Conservation (phyloP, 1,284 basidiomycete genomes). For the Anthracocystis setariae region DNA sequence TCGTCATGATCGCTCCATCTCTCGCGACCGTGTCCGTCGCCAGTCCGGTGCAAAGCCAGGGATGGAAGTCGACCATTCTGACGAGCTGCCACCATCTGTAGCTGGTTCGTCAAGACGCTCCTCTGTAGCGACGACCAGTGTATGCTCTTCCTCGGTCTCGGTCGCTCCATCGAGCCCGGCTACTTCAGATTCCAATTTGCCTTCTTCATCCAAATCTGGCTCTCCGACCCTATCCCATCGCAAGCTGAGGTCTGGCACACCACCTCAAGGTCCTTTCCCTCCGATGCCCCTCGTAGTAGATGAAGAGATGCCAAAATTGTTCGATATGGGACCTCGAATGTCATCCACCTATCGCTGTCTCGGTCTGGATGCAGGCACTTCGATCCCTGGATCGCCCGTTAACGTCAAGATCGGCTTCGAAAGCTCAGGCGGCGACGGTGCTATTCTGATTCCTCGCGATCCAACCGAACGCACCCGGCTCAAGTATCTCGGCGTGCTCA, state of each 20-base stretch:
- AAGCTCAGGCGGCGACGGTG: slow-evolving; percentile 53
- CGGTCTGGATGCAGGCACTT: slow-evolving; percentile 33
- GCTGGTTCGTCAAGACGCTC: slow-evolving; percentile 14
- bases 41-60: slow-evolving; percentile 8
- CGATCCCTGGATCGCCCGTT: slow-evolving; percentile 40
- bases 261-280: slow-evolving; percentile 41
- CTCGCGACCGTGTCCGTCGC: slow-evolving; percentile 21
- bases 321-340: slow-evolving; percentile 57
- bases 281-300: slow-evolving; percentile 54
- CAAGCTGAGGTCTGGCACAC: slow-evolving; percentile 37
- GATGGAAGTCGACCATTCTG: slow-evolving; percentile 19
- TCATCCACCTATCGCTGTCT: slow-evolving; percentile 50
- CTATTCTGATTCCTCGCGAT: slow-evolving; percentile 55
- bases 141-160: slow-evolving; percentile 5
- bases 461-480: slow-evolving; percentile 52
- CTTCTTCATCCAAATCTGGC: slow-evolving; percentile 14
- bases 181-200: slow-evolving; percentile 25
- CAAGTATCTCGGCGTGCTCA: slow-evolving; percentile 54
- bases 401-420: slow-evolving; percentile 52
- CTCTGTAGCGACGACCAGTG: slow-evolving; percentile 10
- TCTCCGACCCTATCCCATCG: slow-evolving; percentile 25
- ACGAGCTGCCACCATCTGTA: background rate
- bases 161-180: slow-evolving; percentile 13
- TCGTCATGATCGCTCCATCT: slow-evolving; percentile 24
- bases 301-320: slow-evolving; percentile 41